phyloP scores from a whole-genome alignment of 352 stramenopile species.

The Phytophthora vignae region DNA sequence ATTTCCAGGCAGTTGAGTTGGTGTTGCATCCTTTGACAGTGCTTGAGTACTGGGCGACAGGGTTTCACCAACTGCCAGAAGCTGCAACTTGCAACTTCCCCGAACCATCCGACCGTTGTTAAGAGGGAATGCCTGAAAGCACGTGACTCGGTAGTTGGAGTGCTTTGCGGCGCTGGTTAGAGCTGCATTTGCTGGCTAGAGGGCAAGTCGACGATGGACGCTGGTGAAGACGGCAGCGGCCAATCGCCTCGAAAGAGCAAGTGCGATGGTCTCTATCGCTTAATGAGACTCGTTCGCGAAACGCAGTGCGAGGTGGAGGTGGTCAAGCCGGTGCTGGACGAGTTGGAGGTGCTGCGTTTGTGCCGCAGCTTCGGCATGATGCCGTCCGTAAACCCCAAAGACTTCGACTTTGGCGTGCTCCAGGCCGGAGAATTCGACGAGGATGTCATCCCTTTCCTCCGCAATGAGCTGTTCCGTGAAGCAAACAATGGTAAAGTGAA shows the following conservation, averaged over 20 bases:
- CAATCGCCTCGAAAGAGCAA: background rate
- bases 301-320: background rate
- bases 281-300: background rate
- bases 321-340: conserved; percentile 3
- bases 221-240: background rate
- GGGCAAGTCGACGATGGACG: background rate
- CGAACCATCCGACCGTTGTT: too few relatives aligned
- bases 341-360: conserved; percentile 58
- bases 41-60: too few relatives aligned
- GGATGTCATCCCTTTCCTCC: conserved; percentile 56
- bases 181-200: too few relatives aligned
- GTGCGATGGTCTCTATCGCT: background rate
- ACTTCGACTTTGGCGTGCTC: conserved; percentile 46
- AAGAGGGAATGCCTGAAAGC: too few relatives aligned
- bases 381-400: conserved; percentile 32
- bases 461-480: conserved; percentile 36
- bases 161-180: too few relatives aligned
- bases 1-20: too few relatives aligned
- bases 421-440: conserved; percentile 53
- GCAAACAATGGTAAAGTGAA: background rate
- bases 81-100: too few relatives aligned
- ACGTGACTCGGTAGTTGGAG: too few relatives aligned
- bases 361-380: conserved; percentile 49
- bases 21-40: too few relatives aligned
- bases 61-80: too few relatives aligned